These are phyloP conservation scores for Argentina anserina DNA, from an alignment of 306 rosid genomes.

Conservation along the genomic window DNA sequence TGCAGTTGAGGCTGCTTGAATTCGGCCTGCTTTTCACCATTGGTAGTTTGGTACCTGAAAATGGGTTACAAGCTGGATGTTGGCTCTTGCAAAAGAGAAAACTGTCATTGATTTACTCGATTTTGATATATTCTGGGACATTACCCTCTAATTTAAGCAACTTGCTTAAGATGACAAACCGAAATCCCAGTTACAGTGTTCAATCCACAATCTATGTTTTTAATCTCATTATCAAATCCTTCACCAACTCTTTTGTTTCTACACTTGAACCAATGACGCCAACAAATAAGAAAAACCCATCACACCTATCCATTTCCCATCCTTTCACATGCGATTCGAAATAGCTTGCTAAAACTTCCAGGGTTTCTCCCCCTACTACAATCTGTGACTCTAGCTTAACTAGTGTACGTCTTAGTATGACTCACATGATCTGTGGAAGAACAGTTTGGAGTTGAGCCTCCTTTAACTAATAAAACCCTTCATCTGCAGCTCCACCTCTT, in stretches of 20 bases:
- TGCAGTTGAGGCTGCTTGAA: constrained; percentile 8
- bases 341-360: constrained; percentile 8
- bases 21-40: neutral
- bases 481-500: constrained; percentile 12
- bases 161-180: neutral
- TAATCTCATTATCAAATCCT: neutral
- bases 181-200: neutral
- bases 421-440: constrained; percentile 39
- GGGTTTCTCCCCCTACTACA: constrained; percentile 26
- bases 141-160: neutral
- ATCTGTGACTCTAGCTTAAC: constrained; percentile 33
- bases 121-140: neutral
- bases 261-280: neutral
- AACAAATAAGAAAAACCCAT: neutral
- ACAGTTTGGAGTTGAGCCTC: constrained; percentile 13
- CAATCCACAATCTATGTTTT: neutral
- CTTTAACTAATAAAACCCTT: constrained; percentile 29
- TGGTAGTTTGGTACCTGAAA: neutral
- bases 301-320: constrained; percentile 6
- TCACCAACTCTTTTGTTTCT: neutral
- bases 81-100: constrained; percentile 1
- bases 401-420: neutral
- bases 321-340: neutral
- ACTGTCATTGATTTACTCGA: neutral
- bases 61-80: neutral